These are phyloP conservation scores for Lupinus albus DNA, from an alignment of 306 rosid species.

Conservation along the genomic window DNA sequence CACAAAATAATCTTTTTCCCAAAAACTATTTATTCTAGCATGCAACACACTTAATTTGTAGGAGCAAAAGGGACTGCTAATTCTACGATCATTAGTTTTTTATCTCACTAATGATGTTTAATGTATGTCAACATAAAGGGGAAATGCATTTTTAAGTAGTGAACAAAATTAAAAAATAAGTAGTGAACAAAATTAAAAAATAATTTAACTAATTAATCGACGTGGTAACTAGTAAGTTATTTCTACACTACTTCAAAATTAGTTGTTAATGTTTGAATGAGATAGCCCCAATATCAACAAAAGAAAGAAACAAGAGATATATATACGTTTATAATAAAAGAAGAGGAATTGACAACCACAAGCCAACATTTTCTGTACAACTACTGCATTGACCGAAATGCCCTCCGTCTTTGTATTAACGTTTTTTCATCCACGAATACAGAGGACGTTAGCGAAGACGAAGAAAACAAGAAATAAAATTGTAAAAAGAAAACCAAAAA, in stretches of 20 bases:
- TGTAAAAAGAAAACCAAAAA: neutral
- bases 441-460: constrained; percentile 7
- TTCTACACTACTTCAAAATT: neutral
- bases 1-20: too few species aligned
- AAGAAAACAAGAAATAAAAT: neutral
- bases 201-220: neutral
- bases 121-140: too few species aligned
- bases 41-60: neutral
- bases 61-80: neutral
- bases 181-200: neutral
- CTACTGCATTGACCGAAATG: constrained; percentile 56
- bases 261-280: neutral
- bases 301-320: neutral
- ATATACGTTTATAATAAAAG: neutral
- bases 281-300: neutral
- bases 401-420: constrained; percentile 43
- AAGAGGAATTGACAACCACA: constrained; percentile 15
- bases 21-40: constrained; percentile 45
- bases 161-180: neutral
- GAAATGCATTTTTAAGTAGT: neutral
- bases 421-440: constrained; percentile 26
- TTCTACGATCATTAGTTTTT: neutral
- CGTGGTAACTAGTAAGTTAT: neutral
- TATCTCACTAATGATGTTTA: neutral
- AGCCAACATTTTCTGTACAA: constrained; percentile 59